Conservation (phyloP, 257 asterid genomes). For the Ilex aquifolium region DNA sequence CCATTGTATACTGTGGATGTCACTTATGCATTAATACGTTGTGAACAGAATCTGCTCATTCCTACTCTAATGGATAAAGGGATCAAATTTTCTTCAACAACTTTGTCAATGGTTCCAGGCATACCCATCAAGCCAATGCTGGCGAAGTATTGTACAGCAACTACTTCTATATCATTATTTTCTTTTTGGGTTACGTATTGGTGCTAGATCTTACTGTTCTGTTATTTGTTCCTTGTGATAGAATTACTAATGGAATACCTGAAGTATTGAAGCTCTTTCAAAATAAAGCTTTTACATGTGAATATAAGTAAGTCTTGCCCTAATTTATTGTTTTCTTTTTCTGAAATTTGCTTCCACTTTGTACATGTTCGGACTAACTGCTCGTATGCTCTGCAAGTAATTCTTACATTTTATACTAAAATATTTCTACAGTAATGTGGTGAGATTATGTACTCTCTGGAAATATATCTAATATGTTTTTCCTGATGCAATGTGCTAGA, state of each 20-base stretch:
- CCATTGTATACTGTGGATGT: too few species aligned
- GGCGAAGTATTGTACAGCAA: slow-evolving; percentile 51
- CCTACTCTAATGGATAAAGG: slow-evolving; percentile 76
- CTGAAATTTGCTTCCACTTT: background rate
- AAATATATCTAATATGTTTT: background rate
- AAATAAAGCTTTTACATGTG: slow-evolving; percentile 75
- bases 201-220: slow-evolving; percentile 11
- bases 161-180: background rate
- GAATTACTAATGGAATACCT: slow-evolving; percentile 72
- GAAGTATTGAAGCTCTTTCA: slow-evolving; percentile 67
- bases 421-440: background rate
- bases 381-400: background rate
- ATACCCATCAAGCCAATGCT: slow-evolving; percentile 95
- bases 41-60: slow-evolving; percentile 61
- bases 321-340: background rate
- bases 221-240: slow-evolving; percentile 26
- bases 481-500: too few species aligned
- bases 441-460: background rate
- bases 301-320: slow-evolving; percentile 57
- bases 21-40: slow-evolving; percentile 4
- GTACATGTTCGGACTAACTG: background rate
- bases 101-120: slow-evolving; percentile 82
- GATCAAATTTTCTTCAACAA: slow-evolving; percentile 55
- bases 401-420: background rate
- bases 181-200: slow-evolving; percentile 9